Evolutionary conservation across 129 eudicot species (phyloP).

Genomic region (Helichrysum umbraculigerum): DNA sequence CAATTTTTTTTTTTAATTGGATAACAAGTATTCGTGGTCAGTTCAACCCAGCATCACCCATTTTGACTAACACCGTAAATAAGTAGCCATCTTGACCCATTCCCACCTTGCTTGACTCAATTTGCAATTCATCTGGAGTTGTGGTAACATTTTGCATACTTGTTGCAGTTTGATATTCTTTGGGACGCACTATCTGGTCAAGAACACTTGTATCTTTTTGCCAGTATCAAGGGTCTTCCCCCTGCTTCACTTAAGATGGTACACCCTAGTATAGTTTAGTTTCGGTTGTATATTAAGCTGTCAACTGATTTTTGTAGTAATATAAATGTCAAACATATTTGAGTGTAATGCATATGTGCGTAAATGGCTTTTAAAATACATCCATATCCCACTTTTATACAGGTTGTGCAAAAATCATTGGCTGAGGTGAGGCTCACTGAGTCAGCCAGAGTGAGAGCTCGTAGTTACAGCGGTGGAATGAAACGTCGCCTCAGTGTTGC

Average conservation of each 20-base stretch:
- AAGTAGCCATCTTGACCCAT: not conserved
- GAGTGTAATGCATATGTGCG: not conserved
- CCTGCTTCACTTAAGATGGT: constrained; percentile 61
- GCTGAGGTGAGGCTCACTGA: constrained; percentile 81
- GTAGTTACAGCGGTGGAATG: constrained; percentile 99
- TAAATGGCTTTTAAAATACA: not conserved
- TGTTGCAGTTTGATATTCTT: constrained; percentile 81
- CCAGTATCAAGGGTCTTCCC: constrained; percentile 84
- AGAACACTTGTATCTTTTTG: constrained; percentile 92
- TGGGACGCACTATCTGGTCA: constrained; percentile 90
- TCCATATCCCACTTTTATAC: constrained; percentile 6
- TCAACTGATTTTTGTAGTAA: not conserved
- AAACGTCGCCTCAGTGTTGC: constrained; percentile 99
- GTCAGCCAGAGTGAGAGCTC: constrained; percentile 74
- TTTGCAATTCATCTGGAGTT: constrained; percentile 3
- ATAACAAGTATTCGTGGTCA: too few relatives aligned
- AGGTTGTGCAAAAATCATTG: constrained; percentile 68
- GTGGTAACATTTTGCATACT: constrained; percentile 25
- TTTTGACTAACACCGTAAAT: not conserved
- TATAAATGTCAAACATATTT: not conserved
- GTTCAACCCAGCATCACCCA: not conserved
- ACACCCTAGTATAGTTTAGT: constrained; percentile 15
- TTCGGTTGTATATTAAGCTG: not conserved
- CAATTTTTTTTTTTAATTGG: too few relatives aligned
- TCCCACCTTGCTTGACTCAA: not conserved